Conservation (phyloP, 2,329 filamentous ascomycete species). For the Setomelanomma holmii region DNA sequence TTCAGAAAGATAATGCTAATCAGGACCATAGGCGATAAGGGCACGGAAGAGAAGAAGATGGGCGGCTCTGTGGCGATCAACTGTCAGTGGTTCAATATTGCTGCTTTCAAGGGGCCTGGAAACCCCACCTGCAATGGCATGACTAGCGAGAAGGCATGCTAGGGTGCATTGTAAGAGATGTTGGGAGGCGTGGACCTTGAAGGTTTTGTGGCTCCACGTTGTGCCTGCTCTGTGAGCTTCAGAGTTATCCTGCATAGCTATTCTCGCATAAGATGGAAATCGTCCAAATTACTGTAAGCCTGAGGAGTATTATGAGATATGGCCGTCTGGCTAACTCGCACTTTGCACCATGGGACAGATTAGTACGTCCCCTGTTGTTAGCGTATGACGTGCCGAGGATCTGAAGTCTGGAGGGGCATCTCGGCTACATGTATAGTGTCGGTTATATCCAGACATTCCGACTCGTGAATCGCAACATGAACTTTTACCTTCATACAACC, state of each 20-base stretch:
- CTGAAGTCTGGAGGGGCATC: conserved; percentile 6
- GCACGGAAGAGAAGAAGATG: conserved; percentile 1
- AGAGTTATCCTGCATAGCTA: no score
- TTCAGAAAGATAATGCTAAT: background rate
- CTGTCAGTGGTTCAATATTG: conserved; percentile 8
- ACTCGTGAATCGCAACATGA: background rate
- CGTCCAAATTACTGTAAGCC: no score
- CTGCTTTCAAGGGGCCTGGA: conserved; percentile 1
- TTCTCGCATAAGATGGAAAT: no score
- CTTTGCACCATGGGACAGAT: no score
- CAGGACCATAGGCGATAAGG: background rate
- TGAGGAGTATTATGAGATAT: no score
- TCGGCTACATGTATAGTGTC: background rate
- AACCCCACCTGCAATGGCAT: background rate
- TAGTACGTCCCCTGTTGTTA: background rate
- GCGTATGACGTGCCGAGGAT: background rate
- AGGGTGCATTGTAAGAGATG: no score
- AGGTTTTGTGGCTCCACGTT: no score
- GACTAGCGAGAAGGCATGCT: conserved; percentile 1
- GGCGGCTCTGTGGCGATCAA: conserved; percentile 4
- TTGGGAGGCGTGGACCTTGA: no score
- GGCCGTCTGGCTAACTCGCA: no score
- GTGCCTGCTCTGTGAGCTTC: no score
- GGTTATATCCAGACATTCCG: background rate
- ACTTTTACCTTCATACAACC: background rate